phyloP scores from a whole-genome alignment of 2,329 filamentous ascomycete species.

The Colletotrichum aenigma region DNA sequence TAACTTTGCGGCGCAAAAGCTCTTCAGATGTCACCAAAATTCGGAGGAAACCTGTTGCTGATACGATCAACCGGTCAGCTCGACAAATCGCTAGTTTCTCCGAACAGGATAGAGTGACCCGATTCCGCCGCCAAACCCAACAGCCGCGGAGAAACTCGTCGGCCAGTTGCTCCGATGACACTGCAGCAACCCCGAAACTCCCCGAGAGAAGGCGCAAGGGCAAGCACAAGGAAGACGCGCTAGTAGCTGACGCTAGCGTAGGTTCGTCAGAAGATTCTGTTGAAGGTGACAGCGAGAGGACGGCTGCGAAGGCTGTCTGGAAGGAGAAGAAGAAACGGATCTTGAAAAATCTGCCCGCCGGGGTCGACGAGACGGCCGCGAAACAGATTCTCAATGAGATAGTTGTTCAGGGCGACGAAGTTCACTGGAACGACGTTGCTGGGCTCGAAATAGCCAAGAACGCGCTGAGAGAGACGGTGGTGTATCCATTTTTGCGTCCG shows the following conservation, averaged over 20 bases:
- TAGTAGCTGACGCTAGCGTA: constrained; percentile 50
- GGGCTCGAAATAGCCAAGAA: constrained; percentile 90
- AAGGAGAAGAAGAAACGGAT: constrained; percentile 67
- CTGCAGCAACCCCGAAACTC: background rate
- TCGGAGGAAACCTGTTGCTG: constrained; percentile 4
- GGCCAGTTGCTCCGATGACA: constrained; percentile 3
- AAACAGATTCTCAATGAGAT: constrained; percentile 96
- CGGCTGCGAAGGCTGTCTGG: constrained; percentile 55
- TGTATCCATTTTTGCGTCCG: constrained; percentile 94
- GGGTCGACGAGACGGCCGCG: constrained; percentile 81
- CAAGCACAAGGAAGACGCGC: constrained; percentile 34
- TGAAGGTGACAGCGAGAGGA: constrained; percentile 36
- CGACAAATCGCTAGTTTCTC: background rate
- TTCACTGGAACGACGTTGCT: constrained; percentile 93
- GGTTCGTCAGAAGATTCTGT: constrained; percentile 49
- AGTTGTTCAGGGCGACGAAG: constrained; percentile 90
- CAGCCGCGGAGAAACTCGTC: background rate
- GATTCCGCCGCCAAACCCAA: background rate
- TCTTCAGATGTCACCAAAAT: background rate
- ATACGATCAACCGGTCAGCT: background rate
- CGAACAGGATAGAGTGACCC: background rate
- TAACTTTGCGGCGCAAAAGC: background rate
- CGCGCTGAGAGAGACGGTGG: constrained; percentile 91
- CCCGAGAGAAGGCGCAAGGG: constrained; percentile 7
- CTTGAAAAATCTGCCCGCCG: constrained; percentile 79